These are phyloP conservation scores for Trichoderma sp. DNA, from an alignment of 2,329 filamentous ascomycete genomes.

Conservation along the genomic window DNA sequence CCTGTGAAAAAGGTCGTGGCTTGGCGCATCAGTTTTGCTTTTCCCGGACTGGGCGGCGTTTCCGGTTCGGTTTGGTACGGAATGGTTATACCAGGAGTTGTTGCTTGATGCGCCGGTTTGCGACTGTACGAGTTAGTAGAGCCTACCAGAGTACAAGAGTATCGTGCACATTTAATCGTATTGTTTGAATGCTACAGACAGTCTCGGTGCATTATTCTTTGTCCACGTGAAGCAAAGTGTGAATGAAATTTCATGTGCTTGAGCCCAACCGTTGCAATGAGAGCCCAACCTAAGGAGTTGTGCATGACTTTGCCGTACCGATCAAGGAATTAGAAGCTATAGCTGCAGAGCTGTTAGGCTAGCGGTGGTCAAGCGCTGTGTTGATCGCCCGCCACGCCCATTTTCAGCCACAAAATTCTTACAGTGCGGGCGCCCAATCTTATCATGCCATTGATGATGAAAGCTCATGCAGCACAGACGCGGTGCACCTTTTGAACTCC, in stretches of 20 bases:
- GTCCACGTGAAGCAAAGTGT: neutral
- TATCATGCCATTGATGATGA: slow-evolving; percentile 1
- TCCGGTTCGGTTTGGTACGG: neutral
- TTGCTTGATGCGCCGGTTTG: slow-evolving; percentile 15
- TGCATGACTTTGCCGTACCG: neutral
- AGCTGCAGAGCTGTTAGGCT: neutral
- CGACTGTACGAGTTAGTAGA: neutral
- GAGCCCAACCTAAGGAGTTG: neutral
- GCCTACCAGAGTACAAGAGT: neutral
- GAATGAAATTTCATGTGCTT: neutral
- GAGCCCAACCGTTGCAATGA: neutral
- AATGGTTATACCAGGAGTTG: slow-evolving; percentile 19
- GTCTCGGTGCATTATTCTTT: neutral
- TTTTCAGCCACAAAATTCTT: slow-evolving; percentile 1
- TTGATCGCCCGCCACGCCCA: neutral
- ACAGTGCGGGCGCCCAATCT: slow-evolving; percentile 9
- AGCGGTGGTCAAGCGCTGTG: neutral
- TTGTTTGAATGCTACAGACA: slow-evolving; percentile 1
- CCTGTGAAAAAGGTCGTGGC: neutral
- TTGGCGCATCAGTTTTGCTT: slow-evolving; percentile 14
- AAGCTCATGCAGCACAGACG: slow-evolving; percentile 5
- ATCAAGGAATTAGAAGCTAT: neutral
- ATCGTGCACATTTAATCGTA: slow-evolving; percentile 19
- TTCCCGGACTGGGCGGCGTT: slow-evolving; percentile 10
- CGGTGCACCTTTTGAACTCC: neutral